A percentile compares a stretch with the other conserved stretches of the same genome.
Conservation (phyloP, 352 stramenopile genomes). For the Proteromonas lacertae region DNA sequence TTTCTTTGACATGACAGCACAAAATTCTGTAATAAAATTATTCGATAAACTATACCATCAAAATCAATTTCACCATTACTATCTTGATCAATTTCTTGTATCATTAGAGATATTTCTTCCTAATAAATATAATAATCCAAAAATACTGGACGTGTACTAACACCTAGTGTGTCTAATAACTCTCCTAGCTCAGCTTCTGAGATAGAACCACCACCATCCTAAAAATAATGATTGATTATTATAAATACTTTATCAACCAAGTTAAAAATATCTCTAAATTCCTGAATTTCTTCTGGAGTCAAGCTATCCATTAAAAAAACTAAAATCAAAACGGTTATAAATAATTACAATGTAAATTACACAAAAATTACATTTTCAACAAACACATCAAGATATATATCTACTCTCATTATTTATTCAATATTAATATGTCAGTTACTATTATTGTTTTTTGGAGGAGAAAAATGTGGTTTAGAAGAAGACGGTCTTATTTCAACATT, state of each 20-base stretch:
- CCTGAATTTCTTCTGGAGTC: conserved; percentile 30
- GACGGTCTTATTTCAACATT: too few relatives aligned
- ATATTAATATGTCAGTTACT: too few relatives aligned
- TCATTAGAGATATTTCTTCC: conserved; percentile 70
- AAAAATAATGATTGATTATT: background rate
- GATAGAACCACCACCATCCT: conserved; percentile 58
- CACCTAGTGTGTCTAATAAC: conserved; percentile 59
- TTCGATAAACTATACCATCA: background rate
- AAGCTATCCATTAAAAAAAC: too few relatives aligned
- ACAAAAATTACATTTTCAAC: too few relatives aligned
- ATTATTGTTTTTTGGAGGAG: too few relatives aligned
- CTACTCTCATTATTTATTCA: too few relatives aligned
- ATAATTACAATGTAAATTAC: too few relatives aligned
- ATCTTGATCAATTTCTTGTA: conserved; percentile 69
- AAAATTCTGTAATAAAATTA: conserved; percentile 25
- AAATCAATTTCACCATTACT: conserved; percentile 10
- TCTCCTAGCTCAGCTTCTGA: conserved; percentile 61
- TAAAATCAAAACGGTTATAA: too few relatives aligned
- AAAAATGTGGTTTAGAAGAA: too few relatives aligned
- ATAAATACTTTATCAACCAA: conserved; percentile 29
- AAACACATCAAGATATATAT: too few relatives aligned
- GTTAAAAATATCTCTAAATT: conserved; percentile 74
- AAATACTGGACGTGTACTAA: conserved; percentile 48
- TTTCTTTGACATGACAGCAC: conserved; percentile 62
- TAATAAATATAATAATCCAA: too few relatives aligned